phyloP scores from a whole-genome alignment of 805 yeast species.

The Wickerhamomyces canadensis region DNA sequence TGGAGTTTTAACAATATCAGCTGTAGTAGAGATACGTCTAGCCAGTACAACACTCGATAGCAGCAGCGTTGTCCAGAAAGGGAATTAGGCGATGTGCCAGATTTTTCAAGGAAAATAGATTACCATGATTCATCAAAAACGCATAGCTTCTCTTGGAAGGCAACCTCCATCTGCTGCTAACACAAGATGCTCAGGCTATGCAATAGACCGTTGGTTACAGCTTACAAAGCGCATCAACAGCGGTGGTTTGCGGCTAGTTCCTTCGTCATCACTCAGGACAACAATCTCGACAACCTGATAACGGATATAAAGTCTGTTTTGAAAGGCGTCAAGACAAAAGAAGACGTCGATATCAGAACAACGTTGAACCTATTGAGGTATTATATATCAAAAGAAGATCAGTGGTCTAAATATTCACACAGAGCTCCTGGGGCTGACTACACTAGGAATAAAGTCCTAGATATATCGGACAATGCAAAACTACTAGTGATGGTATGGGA shows the following conservation, averaged over 20 bases:
- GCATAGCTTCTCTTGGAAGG: no score
- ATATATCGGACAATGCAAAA: slow-evolving; percentile 38
- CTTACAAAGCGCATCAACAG: neutral
- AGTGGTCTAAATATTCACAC: slow-evolving; percentile 38
- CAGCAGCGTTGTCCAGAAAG: no score
- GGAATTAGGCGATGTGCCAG: no score
- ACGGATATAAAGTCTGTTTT: slow-evolving; percentile 4
- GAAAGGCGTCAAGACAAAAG: neutral
- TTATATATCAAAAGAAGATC: slow-evolving; percentile 31
- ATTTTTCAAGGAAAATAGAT: no score
- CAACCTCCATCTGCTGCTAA: no score
- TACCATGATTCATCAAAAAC: no score
- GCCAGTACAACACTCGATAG: no score
- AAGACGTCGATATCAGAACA: slow-evolving; percentile 7
- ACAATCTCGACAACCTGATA: slow-evolving; percentile 5
- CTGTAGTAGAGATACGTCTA: no score
- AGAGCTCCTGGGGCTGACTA: slow-evolving; percentile 33
- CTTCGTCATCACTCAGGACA: slow-evolving; percentile 1
- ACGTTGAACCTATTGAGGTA: slow-evolving; percentile 10
- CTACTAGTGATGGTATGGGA: slow-evolving; percentile 40
- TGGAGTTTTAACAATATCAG: no score
- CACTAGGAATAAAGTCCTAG: slow-evolving; percentile 32
- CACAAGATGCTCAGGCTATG: neutral
- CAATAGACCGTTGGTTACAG: neutral
- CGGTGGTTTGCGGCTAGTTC: neutral